phyloP scores from a whole-genome alignment of 805 yeast species.

The Metschnikowia gelsemii region DNA sequence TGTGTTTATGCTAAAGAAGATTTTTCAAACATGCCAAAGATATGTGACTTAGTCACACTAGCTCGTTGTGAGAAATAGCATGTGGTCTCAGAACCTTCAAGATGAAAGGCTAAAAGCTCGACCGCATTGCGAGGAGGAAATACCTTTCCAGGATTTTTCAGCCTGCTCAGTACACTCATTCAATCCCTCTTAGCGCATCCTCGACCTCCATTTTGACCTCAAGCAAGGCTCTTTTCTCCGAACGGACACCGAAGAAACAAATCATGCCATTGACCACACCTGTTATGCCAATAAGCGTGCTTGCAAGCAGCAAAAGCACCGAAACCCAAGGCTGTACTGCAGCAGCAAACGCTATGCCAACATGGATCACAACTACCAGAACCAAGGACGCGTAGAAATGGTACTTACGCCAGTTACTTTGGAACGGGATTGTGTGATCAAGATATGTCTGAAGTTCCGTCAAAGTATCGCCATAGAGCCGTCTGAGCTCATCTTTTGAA shows the following conservation, averaged over 20 bases:
- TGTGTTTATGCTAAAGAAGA: too few relatives aligned
- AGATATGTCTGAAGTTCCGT: slow-evolving; percentile 30
- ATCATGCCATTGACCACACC: slow-evolving; percentile 78
- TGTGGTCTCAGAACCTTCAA: too few relatives aligned
- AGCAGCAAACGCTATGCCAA: slow-evolving; percentile 61
- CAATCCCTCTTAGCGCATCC: slow-evolving; percentile 21
- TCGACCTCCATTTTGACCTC: slow-evolving; percentile 74
- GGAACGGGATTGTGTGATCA: slow-evolving; percentile 51
- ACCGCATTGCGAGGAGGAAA: too few relatives aligned
- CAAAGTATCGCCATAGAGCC: slow-evolving; percentile 34
- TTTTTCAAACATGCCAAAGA: too few relatives aligned
- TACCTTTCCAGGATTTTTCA: not conserved
- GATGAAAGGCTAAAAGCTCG: too few relatives aligned
- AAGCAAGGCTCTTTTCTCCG: slow-evolving; percentile 71
- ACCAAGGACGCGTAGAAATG: slow-evolving; percentile 61
- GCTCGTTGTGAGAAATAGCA: too few relatives aligned
- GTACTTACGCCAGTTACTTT: slow-evolving; percentile 58
- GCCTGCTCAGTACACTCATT: not conserved
- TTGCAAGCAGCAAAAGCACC: slow-evolving; percentile 59
- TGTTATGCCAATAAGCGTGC: slow-evolving; percentile 55
- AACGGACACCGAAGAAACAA: slow-evolving; percentile 73
- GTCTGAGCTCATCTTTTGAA: slow-evolving; percentile 20
- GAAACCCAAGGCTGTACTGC: slow-evolving; percentile 58
- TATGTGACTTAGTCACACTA: too few relatives aligned
- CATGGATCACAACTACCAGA: slow-evolving; percentile 45